phyloP scores from a whole-genome alignment of 1,284 basidiomycete genomes.

The Sanguinoderma infundibulare region DNA sequence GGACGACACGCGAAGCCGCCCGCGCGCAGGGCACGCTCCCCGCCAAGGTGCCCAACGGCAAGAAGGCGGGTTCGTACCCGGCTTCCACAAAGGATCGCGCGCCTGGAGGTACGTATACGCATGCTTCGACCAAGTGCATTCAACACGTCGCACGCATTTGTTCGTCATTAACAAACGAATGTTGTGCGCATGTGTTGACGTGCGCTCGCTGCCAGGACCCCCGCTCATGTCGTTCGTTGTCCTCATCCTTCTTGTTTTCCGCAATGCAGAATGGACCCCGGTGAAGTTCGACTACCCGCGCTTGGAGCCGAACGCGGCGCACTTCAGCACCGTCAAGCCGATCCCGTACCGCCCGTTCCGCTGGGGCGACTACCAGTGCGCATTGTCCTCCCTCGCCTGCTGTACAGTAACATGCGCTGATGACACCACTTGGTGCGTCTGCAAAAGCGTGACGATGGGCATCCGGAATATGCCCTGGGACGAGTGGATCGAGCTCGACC shows the following conservation, averaged over 20 bases:
- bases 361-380: slow-evolving; percentile 64
- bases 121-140: not conserved
- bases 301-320: slow-evolving; percentile 45
- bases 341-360: slow-evolving; percentile 68
- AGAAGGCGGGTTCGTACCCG: not conserved
- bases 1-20: not conserved
- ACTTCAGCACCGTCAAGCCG: slow-evolving; percentile 51
- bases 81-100: slow-evolving; percentile 13
- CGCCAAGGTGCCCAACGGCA: not conserved
- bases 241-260: not conserved
- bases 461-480: slow-evolving; percentile 68
- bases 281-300: slow-evolving; percentile 54
- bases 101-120: slow-evolving; percentile 15
- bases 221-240: too few relatives aligned
- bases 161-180: not conserved
- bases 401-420: not conserved
- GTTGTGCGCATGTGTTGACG: not conserved
- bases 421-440: not conserved
- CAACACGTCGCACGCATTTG: not conserved
- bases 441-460: slow-evolving; percentile 69
- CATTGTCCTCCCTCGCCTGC: not conserved
- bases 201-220: too few relatives aligned
- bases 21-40: not conserved
- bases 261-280: slow-evolving; percentile 30
- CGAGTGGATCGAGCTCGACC: slow-evolving; percentile 75